Evolutionary conservation across 1,284 basidiomycete genomes (phyloP).

Genomic region (Xerocomus cyaneibrunnescens): DNA sequence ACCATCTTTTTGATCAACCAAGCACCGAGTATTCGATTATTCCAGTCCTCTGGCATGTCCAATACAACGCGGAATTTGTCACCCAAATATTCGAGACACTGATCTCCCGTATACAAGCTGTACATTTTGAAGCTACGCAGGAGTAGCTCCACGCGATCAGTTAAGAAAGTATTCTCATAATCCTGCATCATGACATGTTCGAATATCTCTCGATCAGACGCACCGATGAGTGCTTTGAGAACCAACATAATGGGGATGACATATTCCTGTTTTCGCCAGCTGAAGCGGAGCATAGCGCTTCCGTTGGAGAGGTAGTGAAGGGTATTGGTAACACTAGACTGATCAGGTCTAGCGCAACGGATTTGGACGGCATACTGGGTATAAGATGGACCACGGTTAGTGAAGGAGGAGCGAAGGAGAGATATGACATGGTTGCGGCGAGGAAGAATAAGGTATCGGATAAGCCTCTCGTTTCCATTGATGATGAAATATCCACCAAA

Average conservation of each 20-base stretch:
- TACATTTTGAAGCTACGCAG: conserved; percentile 96
- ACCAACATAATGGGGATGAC: conserved; percentile 98
- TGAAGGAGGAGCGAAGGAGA: conserved; percentile 83
- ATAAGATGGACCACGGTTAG: conserved; percentile 93
- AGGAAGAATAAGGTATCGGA: conserved; percentile 94
- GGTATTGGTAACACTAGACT: conserved; percentile 92
- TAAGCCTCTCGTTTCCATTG: conserved; percentile 98
- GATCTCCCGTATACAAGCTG: conserved; percentile 84
- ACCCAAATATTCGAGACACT: conserved; percentile 96
- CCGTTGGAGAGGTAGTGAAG: conserved; percentile 98
- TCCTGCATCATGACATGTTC: conserved; percentile 98
- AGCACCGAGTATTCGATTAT: conserved; percentile 78
- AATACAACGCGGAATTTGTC: conserved; percentile 96
- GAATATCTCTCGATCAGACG: conserved; percentile 97
- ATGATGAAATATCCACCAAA: conserved; percentile 99
- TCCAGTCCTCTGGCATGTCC: conserved; percentile 92
- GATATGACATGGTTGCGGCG: conserved; percentile 89
- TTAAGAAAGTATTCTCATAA: conserved; percentile 96
- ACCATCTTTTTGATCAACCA: conserved; percentile 88
- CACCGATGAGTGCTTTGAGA: conserved; percentile 92
- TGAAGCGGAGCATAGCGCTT: conserved; percentile 93
- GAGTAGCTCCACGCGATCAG: conserved; percentile 98
- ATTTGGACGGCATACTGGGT: conserved; percentile 95
- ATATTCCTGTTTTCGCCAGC: conserved; percentile 98
- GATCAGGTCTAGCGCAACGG: conserved; percentile 90